Base-by-base conservation (phyloP, 495 filamentous ascomycete genomes). In the Peziza echinospora region DNA sequence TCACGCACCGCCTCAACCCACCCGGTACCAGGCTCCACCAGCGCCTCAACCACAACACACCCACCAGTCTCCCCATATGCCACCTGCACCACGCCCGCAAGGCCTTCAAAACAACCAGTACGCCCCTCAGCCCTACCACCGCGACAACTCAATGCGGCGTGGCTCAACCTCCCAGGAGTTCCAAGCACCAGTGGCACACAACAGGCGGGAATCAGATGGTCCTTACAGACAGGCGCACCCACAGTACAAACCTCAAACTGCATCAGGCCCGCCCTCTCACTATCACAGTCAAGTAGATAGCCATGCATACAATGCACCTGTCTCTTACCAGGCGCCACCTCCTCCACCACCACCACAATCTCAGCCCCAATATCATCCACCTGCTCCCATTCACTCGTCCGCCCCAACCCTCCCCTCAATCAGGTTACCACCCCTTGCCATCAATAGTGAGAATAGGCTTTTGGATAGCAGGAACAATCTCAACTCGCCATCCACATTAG, bases 121-220 rank as follows among this genome's bases (percentile, higher is more conserved):
- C 4, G 52, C 53, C 4, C 42, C 53, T 40, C 25, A 44, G 10
- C 16, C 47, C 40, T 55, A 55, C 16, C 53, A 52, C 24, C 50
- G 30, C 13, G 30, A 37, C 30, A 7, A 17, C 30, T 17, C 13
- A 17, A 6, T 37, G 30, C 13, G 30, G 19, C 30, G 30, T 37
- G 19, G 13, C 13, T 37, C 30, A 13, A 37, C 30, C 6, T 5
- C 30, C 13, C 30, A 37, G 3, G 30, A 1, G 30, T 37, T 13
- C 6, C 30, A 37, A 37, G 13, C 30, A 13, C 13, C 30, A 37
- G 13, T 17, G 30, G 19, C 13, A 42, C 56, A 51, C 3, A 47
- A 28, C 30, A 47, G 53, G 24, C 51, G 56, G 6, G 56, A 59
- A 30, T 58, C 55, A 16, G 56, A 59, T 30, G 24, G 47, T 24